Conservation (phyloP, 495 filamentous ascomycete species). For the Sabuloglossum arenarium region DNA sequence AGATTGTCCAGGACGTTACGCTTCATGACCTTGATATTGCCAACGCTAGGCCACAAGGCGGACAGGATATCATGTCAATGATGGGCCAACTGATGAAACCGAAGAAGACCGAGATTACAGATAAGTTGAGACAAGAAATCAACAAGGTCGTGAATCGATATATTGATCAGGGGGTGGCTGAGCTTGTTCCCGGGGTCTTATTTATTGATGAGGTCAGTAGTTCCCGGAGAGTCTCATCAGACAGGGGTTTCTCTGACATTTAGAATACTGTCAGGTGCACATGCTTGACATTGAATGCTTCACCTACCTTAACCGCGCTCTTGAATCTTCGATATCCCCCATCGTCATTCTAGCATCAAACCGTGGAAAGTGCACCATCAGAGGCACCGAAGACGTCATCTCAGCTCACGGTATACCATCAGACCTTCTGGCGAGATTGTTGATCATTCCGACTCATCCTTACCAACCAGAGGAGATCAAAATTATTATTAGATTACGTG, state of each 20-base stretch:
- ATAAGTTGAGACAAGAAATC: conserved; percentile 86
- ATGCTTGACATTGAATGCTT: conserved; percentile 99
- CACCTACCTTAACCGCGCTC: conserved; percentile 91
- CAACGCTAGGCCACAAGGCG: conserved; percentile 82
- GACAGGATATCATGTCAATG: conserved; percentile 99
- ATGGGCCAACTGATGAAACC: conserved; percentile 99
- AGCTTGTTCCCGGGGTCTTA: conserved; percentile 87
- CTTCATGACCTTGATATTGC: conserved; percentile 92
- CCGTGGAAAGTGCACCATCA: conserved; percentile 74
- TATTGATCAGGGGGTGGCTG: conserved; percentile 94
- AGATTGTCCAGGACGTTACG: conserved; percentile 97
- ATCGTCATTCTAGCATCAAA: conserved; percentile 97
- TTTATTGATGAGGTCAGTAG: conserved; percentile 87
- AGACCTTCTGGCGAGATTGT: conserved; percentile 74
- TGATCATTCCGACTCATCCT: conserved; percentile 83
- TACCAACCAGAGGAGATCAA: conserved; percentile 76
- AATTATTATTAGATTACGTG: conserved; percentile 65
- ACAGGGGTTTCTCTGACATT: neutral
- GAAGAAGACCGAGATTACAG: conserved; percentile 95
- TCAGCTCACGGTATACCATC: conserved; percentile 86
- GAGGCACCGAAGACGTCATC: conserved; percentile 60
- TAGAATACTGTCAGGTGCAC: conserved; percentile 43
- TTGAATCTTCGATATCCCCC: conserved; percentile 80
- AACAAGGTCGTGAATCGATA: conserved; percentile 98
- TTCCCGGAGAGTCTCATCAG: neutral